Evolutionary conservation across 2,329 filamentous ascomycete genomes (phyloP).

Genomic region (Colletotrichum gloeosporioides): DNA sequence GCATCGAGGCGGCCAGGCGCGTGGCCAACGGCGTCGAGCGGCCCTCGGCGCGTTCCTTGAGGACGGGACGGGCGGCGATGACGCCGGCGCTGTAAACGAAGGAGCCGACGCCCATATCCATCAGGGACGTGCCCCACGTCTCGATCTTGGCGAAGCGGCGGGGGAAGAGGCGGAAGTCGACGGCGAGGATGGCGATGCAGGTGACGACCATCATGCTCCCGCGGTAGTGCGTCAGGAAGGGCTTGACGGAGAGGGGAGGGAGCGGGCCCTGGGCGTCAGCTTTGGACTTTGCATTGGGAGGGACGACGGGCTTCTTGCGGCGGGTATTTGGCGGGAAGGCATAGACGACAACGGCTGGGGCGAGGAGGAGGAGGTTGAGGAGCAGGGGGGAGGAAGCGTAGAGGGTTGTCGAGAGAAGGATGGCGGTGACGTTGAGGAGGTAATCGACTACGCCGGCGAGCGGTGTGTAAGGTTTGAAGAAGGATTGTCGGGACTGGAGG

Average conservation of each 20-base stretch:
- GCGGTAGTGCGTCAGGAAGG: slow-evolving; percentile 91
- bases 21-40: slow-evolving; percentile 53
- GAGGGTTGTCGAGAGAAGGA: slow-evolving; percentile 84
- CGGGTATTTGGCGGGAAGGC: slow-evolving; percentile 48
- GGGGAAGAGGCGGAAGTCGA: slow-evolving; percentile 93
- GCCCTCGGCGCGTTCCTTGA: slow-evolving; percentile 70
- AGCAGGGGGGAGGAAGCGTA: slow-evolving; percentile 79
- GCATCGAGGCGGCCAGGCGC: slow-evolving; percentile 70
- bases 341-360: slow-evolving; percentile 71
- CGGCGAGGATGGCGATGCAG: slow-evolving; percentile 90
- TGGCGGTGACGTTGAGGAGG: slow-evolving; percentile 81
- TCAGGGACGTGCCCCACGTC: slow-evolving; percentile 99
- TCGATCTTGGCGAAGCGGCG: slow-evolving; percentile 96
- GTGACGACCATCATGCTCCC: slow-evolving; percentile 92
- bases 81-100: slow-evolving; percentile 95
- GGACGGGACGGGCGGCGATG: slow-evolving; percentile 82
- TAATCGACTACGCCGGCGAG: slow-evolving; percentile 80
- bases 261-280: slow-evolving; percentile 30
- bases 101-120: slow-evolving; percentile 96
- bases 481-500: slow-evolving; percentile 81
- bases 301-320: slow-evolving; percentile 54
- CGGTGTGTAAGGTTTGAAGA: slow-evolving; percentile 78
- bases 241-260: slow-evolving; percentile 76
- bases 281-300: slow-evolving; percentile 46
- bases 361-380: slow-evolving; percentile 75